Percentiles rank a stretch among this genome's conserved stretches.
Conservation (phyloP, 2,329 filamentous ascomycete species). For the Alternaria brassicae region DNA sequence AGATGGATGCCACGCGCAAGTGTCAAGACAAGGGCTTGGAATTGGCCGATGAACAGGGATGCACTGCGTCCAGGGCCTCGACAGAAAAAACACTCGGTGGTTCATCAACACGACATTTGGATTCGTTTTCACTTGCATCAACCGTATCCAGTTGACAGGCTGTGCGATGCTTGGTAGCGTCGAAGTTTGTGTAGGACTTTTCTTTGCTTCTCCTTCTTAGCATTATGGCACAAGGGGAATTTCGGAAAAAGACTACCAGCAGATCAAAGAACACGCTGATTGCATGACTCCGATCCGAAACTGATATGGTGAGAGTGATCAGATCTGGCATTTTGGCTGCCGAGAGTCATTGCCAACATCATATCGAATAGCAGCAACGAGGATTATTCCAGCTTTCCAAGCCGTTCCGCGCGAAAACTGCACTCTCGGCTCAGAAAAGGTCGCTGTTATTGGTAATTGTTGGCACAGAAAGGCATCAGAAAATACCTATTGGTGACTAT, state of each 20-base stretch:
- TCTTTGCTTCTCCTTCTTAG: not conserved
- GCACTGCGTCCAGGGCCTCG: not conserved
- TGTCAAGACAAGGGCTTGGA: not conserved
- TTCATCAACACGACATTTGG: not conserved
- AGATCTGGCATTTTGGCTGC: not conserved
- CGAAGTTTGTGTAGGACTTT: not conserved
- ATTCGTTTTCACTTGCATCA: not conserved
- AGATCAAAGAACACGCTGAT: not conserved
- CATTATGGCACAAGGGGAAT: not conserved
- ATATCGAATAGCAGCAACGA: not conserved
- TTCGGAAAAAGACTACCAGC: not conserved
- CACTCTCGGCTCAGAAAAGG: not conserved
- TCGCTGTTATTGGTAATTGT: not conserved
- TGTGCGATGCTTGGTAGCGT: not conserved
- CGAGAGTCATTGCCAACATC: not conserved
- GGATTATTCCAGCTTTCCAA: not conserved
- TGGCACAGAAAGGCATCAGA: not conserved
- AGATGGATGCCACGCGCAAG: not conserved
- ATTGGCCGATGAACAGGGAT: not conserved
- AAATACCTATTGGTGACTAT: not conserved
- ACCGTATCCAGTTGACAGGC: not conserved
- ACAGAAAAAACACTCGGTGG: too few relatives aligned
- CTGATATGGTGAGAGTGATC: not conserved
- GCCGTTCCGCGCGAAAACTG: not conserved
- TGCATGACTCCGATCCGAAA: not conserved